Evolutionary conservation across 192 early-diverging fungal genomes (phyloP).

Genomic region (Phlyctochytrium planicorne): DNA sequence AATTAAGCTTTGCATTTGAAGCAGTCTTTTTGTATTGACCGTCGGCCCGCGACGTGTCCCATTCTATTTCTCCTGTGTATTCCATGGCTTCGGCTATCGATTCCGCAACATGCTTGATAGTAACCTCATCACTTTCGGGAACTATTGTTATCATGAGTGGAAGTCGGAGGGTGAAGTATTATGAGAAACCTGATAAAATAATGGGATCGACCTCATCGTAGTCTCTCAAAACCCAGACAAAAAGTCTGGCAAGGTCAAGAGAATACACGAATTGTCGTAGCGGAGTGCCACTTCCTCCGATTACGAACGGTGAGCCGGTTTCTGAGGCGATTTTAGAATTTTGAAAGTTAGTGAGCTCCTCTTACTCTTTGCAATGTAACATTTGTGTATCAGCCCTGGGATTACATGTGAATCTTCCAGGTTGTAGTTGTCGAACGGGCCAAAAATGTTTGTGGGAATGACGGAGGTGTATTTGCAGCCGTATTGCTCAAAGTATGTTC

Average conservation of each 20-base stretch:
- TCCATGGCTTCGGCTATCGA: conserved; percentile 68
- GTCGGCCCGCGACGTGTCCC: conserved; percentile 72
- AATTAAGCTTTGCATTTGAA: conserved; percentile 71
- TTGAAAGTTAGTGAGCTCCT: conserved; percentile 12
- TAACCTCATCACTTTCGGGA: conserved; percentile 73
- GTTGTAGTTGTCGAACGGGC: conserved; percentile 77
- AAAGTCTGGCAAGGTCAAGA: conserved; percentile 73
- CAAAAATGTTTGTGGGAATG: conserved; percentile 82
- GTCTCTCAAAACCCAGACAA: conserved; percentile 79
- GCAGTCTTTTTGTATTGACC: conserved; percentile 86
- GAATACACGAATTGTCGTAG: conserved; percentile 84
- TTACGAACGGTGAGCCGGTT: conserved; percentile 70
- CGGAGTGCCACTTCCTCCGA: conserved; percentile 73
- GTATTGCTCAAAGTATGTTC: conserved; percentile 75
- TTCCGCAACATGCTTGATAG: conserved; percentile 75
- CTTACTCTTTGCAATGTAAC: conserved; percentile 72
- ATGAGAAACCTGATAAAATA: conserved; percentile 70
- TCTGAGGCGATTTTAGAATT: conserved; percentile 38
- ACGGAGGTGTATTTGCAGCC: conserved; percentile 77
- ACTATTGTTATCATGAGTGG: conserved; percentile 45
- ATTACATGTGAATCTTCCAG: conserved; percentile 79
- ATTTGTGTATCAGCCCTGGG: conserved; percentile 79
- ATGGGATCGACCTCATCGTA: conserved; percentile 77
- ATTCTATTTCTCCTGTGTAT: conserved; percentile 62
- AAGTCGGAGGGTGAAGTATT: not conserved